Conservation (phyloP, 2,329 filamentous ascomycete species). For the Botrytis hyacinthi region DNA sequence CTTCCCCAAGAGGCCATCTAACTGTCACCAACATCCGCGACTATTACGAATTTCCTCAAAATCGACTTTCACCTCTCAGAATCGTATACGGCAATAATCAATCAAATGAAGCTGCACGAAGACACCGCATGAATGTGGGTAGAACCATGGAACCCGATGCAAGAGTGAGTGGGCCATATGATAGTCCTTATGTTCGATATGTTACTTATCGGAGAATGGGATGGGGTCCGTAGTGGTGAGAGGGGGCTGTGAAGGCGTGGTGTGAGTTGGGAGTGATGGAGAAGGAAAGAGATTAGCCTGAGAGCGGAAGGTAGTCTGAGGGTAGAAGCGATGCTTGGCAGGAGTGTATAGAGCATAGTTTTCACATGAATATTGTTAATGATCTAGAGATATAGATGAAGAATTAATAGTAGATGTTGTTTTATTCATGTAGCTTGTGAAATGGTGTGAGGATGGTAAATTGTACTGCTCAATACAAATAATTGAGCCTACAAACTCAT, state of each 20-base stretch:
- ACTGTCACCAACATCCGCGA: not conserved
- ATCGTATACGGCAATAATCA: not conserved
- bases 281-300: not conserved
- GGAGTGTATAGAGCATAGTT: not conserved
- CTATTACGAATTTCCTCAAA: not conserved
- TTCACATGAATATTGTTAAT: too few species aligned
- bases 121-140: not conserved
- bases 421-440: not conserved
- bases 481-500: not conserved
- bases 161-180: not conserved
- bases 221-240: not conserved
- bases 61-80: not conserved
- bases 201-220: not conserved
- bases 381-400: too few species aligned
- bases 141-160: not conserved
- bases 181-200: not conserved
- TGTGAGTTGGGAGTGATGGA: too few species aligned
- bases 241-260: not conserved
- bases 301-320: not conserved
- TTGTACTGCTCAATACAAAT: not conserved
- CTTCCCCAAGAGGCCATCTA: not conserved
- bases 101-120: not conserved
- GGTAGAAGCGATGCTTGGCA: not conserved
- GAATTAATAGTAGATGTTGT: not conserved
- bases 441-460: not conserved